Evolutionary conservation across 768 basidiomycete genomes (phyloP), one percentile per base, ranked within the genome.

Genomic region (Arthromyces matolae): DNA sequence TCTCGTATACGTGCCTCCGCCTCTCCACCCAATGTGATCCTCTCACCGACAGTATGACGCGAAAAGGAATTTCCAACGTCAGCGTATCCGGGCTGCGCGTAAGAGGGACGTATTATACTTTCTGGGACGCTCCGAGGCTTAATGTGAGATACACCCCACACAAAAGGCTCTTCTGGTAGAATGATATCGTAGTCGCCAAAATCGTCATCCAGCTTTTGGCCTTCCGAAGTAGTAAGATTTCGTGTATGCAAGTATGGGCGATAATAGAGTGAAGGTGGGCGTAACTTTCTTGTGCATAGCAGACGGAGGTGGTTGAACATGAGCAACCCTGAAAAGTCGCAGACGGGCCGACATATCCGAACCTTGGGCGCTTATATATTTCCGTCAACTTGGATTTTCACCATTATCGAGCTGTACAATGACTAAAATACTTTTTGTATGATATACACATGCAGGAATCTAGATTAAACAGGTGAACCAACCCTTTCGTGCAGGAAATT

Each of bases 401-500:
- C 10, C 3, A 33, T 33, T 4, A n/a, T n/a, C n/a, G n/a, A n/a
- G 32, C 16, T 33, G 32, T 33, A 33, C 32, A 33, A 33, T 33
- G 16, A 13, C 27, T 41, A 39, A 41, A 28, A 41, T 29, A 28
- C 27, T 41, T 28, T n/a, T n/a, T n/a, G n/a, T n/a, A n/a, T n/a
- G n/a, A n/a, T n/a, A n/a, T n/a, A n/a, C n/a, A n/a, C n/a, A n/a
- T n/a, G n/a, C n/a, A n/a, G n/a, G n/a, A n/a, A n/a, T n/a, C n/a
- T n/a, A 32, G 25, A 3, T 37, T 50, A 50, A 33, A 24, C 28
- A 3, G 49, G 61, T 24, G 65, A 60, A 42, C 71, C 64, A 25
- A 87, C 72, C 51, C 80, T 74, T 52, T 86, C 84, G 41, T 80
- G 76, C 54, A 89, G 68, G 60, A 89, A 89, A 46, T 71, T 75